Evolutionary conservation across 2,329 filamentous ascomycete genomes (phyloP).

Genomic region (Colletotrichum lini): DNA sequence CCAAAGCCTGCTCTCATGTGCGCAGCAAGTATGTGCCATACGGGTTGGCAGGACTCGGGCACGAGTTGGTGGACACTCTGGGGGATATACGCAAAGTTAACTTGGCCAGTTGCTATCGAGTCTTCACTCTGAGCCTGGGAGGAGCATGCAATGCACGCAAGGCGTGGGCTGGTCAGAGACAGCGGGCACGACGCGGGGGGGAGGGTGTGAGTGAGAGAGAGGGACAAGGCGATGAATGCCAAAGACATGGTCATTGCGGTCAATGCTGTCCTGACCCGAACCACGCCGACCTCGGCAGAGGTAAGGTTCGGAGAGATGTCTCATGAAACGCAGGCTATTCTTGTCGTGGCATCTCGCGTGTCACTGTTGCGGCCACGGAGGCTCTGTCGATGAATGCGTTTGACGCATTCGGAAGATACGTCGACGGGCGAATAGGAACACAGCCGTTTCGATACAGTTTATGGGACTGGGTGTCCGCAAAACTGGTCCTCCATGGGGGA

Average conservation of each 20-base stretch:
- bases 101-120: conserved; percentile 20
- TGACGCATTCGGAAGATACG: conserved; percentile 21
- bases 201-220: background rate
- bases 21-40: conserved; percentile 22
- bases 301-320: conserved; percentile 33
- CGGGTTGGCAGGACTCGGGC: conserved; percentile 1
- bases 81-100: conserved; percentile 35
- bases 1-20: conserved; percentile 25
- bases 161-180: conserved; percentile 17
- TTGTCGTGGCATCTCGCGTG: conserved; percentile 38
- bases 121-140: conserved; percentile 14
- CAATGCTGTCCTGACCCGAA: background rate
- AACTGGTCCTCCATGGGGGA: conserved; percentile 19
- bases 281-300: conserved; percentile 22
- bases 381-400: conserved; percentile 22
- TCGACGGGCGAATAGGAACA: conserved; percentile 25
- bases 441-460: conserved; percentile 12
- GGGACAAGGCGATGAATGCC: conserved; percentile 14
- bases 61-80: conserved; percentile 38
- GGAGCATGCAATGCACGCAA: conserved; percentile 32
- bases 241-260: conserved; percentile 1
- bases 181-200: conserved; percentile 12
- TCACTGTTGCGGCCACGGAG: conserved; percentile 32
- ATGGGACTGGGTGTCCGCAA: background rate
- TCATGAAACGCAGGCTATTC: conserved; percentile 38